Conservation (phyloP, 177 flowering plant species). For the Tripterygium wilfordii region DNA sequence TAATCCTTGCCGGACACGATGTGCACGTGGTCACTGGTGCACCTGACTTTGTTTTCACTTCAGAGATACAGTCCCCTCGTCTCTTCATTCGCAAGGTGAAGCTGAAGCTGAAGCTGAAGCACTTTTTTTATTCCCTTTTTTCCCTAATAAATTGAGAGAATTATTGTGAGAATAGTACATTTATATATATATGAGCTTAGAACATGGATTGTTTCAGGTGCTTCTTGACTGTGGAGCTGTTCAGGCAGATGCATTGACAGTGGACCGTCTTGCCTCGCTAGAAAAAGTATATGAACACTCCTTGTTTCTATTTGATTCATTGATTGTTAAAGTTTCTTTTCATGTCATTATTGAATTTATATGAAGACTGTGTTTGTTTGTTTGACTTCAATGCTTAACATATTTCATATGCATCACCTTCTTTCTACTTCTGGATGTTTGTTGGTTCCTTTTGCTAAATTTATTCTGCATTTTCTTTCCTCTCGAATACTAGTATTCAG, state of each 20-base stretch:
- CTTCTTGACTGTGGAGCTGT: conserved; percentile 97
- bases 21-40: conserved; percentile 97
- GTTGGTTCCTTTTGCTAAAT: neutral
- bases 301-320: conserved; percentile 1
- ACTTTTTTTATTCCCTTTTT: neutral
- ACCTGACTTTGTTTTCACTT: conserved; percentile 88
- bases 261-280: conserved; percentile 94
- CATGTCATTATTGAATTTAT: too few species aligned
- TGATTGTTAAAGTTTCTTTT: conserved; percentile 1
- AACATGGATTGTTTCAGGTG: conserved; percentile 42
- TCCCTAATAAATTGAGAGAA: neutral
- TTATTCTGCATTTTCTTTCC: conserved; percentile 1
- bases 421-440: too few species aligned
- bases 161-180: too few species aligned
- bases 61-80: conserved; percentile 74
- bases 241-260: conserved; percentile 98
- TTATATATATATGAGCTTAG: too few species aligned
- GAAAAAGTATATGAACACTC: conserved; percentile 53
- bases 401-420: too few species aligned
- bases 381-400: too few species aligned
- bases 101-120: too few species aligned
- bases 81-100: conserved; percentile 95
- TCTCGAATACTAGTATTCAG: conserved; percentile 47
- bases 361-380: too few species aligned
- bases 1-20: conserved; percentile 80